Evolutionary conservation across 768 basidiomycete genomes (phyloP).

Genomic region (Mycena floridula): DNA sequence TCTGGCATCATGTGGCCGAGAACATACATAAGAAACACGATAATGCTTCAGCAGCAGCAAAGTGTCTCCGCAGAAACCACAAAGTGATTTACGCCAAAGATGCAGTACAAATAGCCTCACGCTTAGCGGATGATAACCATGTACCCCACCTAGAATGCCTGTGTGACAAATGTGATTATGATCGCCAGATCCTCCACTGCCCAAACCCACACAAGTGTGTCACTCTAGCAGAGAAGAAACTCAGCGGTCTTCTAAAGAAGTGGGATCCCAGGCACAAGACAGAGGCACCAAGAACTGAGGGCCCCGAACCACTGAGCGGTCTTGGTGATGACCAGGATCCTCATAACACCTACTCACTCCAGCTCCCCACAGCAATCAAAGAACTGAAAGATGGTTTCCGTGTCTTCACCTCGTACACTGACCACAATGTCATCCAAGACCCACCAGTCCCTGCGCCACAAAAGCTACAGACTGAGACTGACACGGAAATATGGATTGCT

Average conservation of each 20-base stretch:
- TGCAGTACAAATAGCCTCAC: not conserved
- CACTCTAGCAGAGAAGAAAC: no score
- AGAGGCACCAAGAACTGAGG: not conserved
- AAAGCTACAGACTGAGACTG: no score
- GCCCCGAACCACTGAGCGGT: not conserved
- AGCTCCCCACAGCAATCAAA: not conserved
- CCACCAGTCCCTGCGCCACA: no score
- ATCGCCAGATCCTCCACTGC: not conserved
- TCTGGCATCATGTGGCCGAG: not conserved
- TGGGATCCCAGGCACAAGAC: not conserved
- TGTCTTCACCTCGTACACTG: no score
- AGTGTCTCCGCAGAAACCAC: not conserved
- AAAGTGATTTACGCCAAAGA: not conserved
- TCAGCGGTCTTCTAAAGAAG: not conserved
- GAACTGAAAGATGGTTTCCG: not conserved
- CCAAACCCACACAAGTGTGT: not conserved
- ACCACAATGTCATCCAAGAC: no score
- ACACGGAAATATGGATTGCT: no score
- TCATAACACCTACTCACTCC: not conserved
- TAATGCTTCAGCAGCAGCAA: not conserved
- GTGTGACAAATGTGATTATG: not conserved
- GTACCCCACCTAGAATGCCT: not conserved
- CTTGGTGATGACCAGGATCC: no score
- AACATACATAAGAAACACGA: not conserved
- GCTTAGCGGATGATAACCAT: not conserved